These are phyloP conservation scores for Candolleomyces efflorescens DNA, from an alignment of 768 basidiomycete genomes.

Conservation along the genomic window DNA sequence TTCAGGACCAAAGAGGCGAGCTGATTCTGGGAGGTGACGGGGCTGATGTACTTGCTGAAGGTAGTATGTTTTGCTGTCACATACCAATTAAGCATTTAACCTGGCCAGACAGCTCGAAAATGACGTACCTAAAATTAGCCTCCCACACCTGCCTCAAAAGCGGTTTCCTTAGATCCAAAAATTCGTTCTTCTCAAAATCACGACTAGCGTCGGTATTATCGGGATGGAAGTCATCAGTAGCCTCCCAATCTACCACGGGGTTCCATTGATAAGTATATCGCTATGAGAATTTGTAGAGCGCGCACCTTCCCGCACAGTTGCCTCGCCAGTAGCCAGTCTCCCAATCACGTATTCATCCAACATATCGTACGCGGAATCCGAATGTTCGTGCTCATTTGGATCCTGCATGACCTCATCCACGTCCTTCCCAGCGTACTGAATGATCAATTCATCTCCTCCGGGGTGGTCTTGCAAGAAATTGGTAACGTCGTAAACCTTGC, in stretches of 20 bases:
- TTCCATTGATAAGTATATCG: background rate
- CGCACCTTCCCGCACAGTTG: slow-evolving; percentile 75
- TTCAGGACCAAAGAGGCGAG: slow-evolving; percentile 80
- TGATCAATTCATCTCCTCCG: slow-evolving; percentile 89
- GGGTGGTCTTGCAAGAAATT: slow-evolving; percentile 84
- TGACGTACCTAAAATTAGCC: slow-evolving; percentile 72
- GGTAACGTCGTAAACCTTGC: slow-evolving; percentile 90
- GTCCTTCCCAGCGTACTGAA: slow-evolving; percentile 81
- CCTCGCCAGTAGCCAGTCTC: slow-evolving; percentile 69
- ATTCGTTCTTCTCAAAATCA: slow-evolving; percentile 88
- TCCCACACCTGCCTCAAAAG: slow-evolving; percentile 84
- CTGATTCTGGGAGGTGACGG: slow-evolving; percentile 77
- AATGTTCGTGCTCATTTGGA: slow-evolving; percentile 79
- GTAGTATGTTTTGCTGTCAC: slow-evolving; percentile 84
- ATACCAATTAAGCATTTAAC: background rate
- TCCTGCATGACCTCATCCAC: slow-evolving; percentile 80
- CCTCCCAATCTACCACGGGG: slow-evolving; percentile 70
- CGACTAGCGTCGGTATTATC: slow-evolving; percentile 78
- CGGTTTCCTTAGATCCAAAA: slow-evolving; percentile 86
- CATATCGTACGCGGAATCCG: slow-evolving; percentile 88
- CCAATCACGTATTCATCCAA: slow-evolving; percentile 86
- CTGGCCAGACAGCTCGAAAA: background rate
- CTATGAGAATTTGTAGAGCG: slow-evolving; percentile 10
- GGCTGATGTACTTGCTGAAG: slow-evolving; percentile 97
- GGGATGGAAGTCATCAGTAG: slow-evolving; percentile 85